phyloP scores from a whole-genome alignment of 2,329 filamentous ascomycete species.

The Colletotrichum lini region DNA sequence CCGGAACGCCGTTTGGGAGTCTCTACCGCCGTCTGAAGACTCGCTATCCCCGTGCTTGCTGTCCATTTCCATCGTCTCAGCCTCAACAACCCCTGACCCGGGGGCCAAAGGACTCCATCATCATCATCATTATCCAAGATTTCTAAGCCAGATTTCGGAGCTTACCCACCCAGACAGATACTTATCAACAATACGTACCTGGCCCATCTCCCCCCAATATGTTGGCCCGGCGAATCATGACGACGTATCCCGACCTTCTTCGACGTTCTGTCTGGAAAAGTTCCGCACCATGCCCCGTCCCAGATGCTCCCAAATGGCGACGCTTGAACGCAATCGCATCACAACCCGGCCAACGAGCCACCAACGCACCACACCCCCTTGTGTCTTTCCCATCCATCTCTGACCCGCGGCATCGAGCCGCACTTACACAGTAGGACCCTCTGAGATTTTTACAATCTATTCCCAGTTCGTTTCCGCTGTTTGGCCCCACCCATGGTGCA shows the following conservation, averaged over 20 bases:
- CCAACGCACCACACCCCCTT: not conserved
- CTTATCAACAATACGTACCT: not conserved
- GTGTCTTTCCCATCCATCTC: slow-evolving; percentile 4
- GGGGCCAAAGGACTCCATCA: too few relatives aligned
- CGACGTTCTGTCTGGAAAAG: slow-evolving; percentile 31
- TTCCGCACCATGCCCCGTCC: slow-evolving; percentile 24
- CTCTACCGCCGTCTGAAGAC: slow-evolving; percentile 25
- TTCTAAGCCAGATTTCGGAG: slow-evolving; percentile 32
- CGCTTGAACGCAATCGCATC: not conserved
- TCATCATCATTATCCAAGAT: slow-evolving; percentile 9
- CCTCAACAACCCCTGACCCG: slow-evolving; percentile 5
- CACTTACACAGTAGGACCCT: slow-evolving; percentile 23
- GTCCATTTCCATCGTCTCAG: not conserved
- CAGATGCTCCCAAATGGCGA: slow-evolving; percentile 2
- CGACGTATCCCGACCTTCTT: slow-evolving; percentile 22
- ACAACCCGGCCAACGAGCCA: not conserved
- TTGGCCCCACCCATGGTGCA: slow-evolving; percentile 30
- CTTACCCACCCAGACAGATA: slow-evolving; percentile 15
- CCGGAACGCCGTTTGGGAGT: slow-evolving; percentile 6
- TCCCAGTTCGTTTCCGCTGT: slow-evolving; percentile 37
- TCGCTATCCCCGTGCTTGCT: slow-evolving; percentile 1
- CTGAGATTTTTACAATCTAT: slow-evolving; percentile 8
- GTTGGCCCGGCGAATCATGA: slow-evolving; percentile 29
- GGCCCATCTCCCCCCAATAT: not conserved
- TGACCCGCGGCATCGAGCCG: slow-evolving; percentile 37